These are phyloP conservation scores for Pseudonitzschia pungens DNA, from an alignment of 108 stramenopile species.

Conservation along the genomic window DNA sequence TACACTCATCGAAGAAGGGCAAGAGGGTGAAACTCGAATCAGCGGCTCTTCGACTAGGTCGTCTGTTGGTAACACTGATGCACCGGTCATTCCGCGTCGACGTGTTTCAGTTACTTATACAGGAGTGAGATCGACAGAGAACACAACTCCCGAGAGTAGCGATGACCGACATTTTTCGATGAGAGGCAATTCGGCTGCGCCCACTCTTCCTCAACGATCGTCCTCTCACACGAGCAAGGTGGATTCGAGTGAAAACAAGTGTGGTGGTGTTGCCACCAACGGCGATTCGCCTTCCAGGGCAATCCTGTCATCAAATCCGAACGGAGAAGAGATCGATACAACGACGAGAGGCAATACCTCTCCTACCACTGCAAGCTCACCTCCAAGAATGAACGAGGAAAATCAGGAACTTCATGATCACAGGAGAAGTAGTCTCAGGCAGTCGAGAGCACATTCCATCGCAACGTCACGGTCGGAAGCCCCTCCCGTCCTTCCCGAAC, in stretches of 20 bases:
- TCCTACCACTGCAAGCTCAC: not conserved
- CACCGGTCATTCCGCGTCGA: conserved; percentile 1
- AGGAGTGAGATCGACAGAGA: not conserved
- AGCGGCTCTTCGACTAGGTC: not conserved
- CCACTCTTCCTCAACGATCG: not conserved
- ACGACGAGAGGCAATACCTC: not conserved
- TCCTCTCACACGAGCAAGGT: conserved; percentile 4
- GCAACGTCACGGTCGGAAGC: not conserved
- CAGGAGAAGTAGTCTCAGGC: not conserved
- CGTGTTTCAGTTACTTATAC: not conserved
- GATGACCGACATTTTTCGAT: too few relatives aligned
- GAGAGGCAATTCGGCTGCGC: not conserved
- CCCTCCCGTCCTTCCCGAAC: not conserved
- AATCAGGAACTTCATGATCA: not conserved
- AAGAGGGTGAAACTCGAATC: not conserved
- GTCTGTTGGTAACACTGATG: not conserved
- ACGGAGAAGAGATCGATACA: not conserved
- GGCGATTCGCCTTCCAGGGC: not conserved
- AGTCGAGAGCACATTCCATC: not conserved
- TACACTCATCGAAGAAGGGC: too few relatives aligned
- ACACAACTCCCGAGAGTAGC: not conserved
- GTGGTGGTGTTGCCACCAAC: not conserved
- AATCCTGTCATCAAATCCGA: too few relatives aligned
- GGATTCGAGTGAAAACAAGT: not conserved
- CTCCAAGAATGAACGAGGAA: not conserved